Percentiles rank a stretch among this genome's conserved stretches.
These are phyloP conservation scores for Pythium sp. DNA, from an alignment of 352 stramenopile species.

Conservation along the genomic window DNA sequence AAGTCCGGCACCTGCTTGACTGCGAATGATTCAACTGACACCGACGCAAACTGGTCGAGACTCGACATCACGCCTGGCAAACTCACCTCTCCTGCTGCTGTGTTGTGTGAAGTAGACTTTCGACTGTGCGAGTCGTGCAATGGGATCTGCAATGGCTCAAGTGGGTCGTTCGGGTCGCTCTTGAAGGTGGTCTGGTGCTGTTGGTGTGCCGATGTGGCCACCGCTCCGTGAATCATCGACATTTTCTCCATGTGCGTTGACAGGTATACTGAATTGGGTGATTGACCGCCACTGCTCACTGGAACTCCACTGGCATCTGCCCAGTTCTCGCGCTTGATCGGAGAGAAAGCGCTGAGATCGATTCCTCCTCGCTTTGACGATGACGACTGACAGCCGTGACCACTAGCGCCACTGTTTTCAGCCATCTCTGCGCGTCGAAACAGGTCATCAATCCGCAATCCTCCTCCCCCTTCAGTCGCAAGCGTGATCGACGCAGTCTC, in stretches of 20 bases:
- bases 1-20: slow-evolving; percentile 16
- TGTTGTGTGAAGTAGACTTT: neutral
- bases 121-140: neutral
- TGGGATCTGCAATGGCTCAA: slow-evolving; percentile 6
- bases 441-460: slow-evolving; percentile 16
- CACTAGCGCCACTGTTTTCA: neutral
- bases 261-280: slow-evolving; percentile 38
- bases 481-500: slow-evolving; percentile 16
- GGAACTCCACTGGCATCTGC: neutral
- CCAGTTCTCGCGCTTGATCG: slow-evolving; percentile 17
- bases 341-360: slow-evolving; percentile 22
- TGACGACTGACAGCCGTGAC: neutral
- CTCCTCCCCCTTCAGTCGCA: slow-evolving; percentile 7
- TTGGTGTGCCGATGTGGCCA: neutral
- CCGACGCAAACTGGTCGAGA: slow-evolving; percentile 14
- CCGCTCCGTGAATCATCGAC: slow-evolving; percentile 35
- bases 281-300: slow-evolving; percentile 13
- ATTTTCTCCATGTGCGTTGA: slow-evolving; percentile 68
- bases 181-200: neutral
- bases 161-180: neutral
- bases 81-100: neutral
- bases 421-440: slow-evolving; percentile 10
- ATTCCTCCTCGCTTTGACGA: slow-evolving; percentile 6
- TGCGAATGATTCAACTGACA: slow-evolving; percentile 10
- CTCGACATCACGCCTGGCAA: slow-evolving; percentile 5